phyloP scores from a whole-genome alignment of 306 rosid genomes.

The Castanopsis chinensis region DNA sequence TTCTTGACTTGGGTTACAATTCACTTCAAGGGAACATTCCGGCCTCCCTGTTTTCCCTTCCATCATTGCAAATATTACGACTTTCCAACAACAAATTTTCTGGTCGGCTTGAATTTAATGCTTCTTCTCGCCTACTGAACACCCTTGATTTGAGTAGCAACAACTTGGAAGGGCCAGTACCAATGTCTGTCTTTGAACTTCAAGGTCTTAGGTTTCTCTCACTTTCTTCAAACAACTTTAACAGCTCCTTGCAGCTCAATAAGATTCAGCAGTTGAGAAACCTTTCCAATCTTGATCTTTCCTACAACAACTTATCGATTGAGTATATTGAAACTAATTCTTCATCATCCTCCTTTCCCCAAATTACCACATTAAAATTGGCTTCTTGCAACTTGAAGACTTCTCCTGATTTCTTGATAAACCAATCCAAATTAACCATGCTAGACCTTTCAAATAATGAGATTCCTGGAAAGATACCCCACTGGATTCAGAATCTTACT shows the following conservation, averaged over 20 bases:
- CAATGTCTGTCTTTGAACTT: background rate
- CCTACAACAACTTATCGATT: background rate
- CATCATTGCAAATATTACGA: constrained; percentile 2
- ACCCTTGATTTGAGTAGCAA: background rate
- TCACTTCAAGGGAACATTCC: constrained; percentile 29
- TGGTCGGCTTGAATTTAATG: constrained; percentile 20
- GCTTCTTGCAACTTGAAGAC: background rate
- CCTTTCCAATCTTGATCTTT: background rate
- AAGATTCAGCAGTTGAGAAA: background rate
- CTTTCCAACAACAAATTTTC: constrained; percentile 23
- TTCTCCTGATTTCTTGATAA: background rate
- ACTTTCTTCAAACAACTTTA: constrained; percentile 8
- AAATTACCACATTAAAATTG: background rate
- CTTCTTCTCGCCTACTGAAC: background rate
- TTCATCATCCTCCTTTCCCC: background rate
- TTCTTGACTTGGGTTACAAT: constrained; percentile 20
- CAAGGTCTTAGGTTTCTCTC: background rate
- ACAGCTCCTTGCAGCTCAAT: background rate
- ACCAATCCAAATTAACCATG: background rate
- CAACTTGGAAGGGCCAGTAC: constrained; percentile 7
- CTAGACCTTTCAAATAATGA: constrained; percentile 3
- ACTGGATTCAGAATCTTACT: accelerated
- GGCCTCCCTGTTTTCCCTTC: constrained; percentile 10
- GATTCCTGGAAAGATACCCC: background rate
- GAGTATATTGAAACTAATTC: background rate